Conservation (phyloP, 2,329 filamentous ascomycete genomes). For the Trichophyton schoenleinii region DNA sequence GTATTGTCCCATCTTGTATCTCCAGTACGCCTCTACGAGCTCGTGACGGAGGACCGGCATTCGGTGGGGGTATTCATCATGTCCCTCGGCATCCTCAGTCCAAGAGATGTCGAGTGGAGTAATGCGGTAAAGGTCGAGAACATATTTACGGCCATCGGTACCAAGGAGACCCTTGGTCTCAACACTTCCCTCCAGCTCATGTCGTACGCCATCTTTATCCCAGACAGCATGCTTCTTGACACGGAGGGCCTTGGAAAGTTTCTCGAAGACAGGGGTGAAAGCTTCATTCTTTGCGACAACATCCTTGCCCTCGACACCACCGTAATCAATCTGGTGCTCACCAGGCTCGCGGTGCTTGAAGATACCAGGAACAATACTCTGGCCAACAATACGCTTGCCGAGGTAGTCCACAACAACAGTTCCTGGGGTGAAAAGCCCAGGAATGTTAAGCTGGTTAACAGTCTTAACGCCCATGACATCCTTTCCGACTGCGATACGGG, state of each 20-base stretch:
- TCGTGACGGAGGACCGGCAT: slow-evolving; percentile 92
- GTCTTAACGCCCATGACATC: slow-evolving; percentile 88
- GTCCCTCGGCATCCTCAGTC: slow-evolving; percentile 61
- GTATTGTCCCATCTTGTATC: slow-evolving; percentile 78
- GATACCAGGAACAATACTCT: slow-evolving; percentile 96
- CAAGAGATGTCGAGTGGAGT: slow-evolving; percentile 83
- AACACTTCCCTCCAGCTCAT: slow-evolving; percentile 87
- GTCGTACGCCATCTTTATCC: slow-evolving; percentile 87
- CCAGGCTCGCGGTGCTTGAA: slow-evolving; percentile 97
- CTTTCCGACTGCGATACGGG: slow-evolving; percentile 89
- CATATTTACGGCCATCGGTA: slow-evolving; percentile 91
- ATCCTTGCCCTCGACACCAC: slow-evolving; percentile 93
- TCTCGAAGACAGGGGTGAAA: slow-evolving; percentile 72
- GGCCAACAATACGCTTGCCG: slow-evolving; percentile 90
- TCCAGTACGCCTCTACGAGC: slow-evolving; percentile 73
- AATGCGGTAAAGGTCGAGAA: slow-evolving; percentile 90
- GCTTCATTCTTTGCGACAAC: slow-evolving; percentile 80
- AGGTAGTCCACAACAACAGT: slow-evolving; percentile 96
- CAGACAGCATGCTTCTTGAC: slow-evolving; percentile 94
- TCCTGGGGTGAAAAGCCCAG: slow-evolving; percentile 84
- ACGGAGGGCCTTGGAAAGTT: slow-evolving; percentile 77
- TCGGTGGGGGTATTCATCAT: slow-evolving; percentile 68
- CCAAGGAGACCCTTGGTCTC: slow-evolving; percentile 97
- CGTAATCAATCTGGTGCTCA: slow-evolving; percentile 98
- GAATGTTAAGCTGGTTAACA: slow-evolving; percentile 94